Evolutionary conservation across 2,329 filamentous ascomycete genomes (phyloP).

Genomic region (Cladosporium cucumerinum): DNA sequence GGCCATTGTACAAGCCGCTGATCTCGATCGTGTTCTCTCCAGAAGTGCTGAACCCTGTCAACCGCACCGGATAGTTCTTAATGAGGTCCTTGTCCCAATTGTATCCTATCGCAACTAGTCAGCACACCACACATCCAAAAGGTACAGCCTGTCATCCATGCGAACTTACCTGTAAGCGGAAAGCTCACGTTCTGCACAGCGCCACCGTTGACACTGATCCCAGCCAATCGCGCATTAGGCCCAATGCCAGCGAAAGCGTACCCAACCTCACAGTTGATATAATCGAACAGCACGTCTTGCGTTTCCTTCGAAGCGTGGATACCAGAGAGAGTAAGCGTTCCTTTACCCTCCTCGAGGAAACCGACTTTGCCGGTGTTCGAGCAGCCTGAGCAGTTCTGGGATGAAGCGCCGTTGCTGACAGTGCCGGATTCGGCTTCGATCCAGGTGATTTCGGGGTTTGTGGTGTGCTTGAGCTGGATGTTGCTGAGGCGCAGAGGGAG

Average conservation of each 20-base stretch:
- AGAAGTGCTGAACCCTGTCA: constrained; percentile 27
- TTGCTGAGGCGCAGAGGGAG: constrained; percentile 37
- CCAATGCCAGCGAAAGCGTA: constrained; percentile 33
- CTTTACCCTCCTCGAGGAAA: constrained; percentile 27
- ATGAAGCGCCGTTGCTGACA: constrained; percentile 32
- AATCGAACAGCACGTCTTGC: constrained; percentile 39
- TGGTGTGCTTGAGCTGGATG: constrained; percentile 23
- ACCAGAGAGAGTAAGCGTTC: constrained; percentile 31
- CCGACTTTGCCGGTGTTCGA: constrained; percentile 35
- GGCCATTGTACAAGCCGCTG: constrained; percentile 21
- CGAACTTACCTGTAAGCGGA: constrained; percentile 31
- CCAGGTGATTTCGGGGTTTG: constrained; percentile 27
- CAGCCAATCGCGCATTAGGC: constrained; percentile 38
- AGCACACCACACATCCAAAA: background rate
- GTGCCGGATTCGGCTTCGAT: constrained; percentile 33
- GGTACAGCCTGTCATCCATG: background rate
- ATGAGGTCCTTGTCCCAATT: constrained; percentile 37
- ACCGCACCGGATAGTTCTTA: constrained; percentile 25
- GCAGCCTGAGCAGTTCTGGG: constrained; percentile 34
- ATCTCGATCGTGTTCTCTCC: constrained; percentile 29
- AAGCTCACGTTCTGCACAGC: constrained; percentile 36
- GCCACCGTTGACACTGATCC: constrained; percentile 39
- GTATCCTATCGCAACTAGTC: constrained; percentile 27
- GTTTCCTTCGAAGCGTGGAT: constrained; percentile 30
- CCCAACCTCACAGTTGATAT: constrained; percentile 41